A percentile compares a stretch with the other conserved stretches of the same genome.
Conservation (phyloP, 2,329 filamentous ascomycete genomes). For the Colletotrichum graminicola region DNA sequence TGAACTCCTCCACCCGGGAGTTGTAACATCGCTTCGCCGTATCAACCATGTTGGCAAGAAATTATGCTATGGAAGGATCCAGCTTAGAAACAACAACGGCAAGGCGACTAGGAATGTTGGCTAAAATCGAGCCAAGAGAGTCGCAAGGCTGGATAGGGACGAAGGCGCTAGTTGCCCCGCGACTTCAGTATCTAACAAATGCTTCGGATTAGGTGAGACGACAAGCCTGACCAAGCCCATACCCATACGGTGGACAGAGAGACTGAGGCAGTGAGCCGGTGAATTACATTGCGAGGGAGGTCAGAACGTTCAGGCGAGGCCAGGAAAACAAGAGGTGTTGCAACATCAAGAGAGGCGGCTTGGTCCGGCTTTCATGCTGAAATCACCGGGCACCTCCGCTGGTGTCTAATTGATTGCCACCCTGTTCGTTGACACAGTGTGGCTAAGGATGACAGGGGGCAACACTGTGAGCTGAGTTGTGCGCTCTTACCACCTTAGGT, state of each 20-base stretch:
- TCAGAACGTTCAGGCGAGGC: background rate
- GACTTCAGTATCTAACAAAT: constrained; percentile 1
- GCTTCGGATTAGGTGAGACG: constrained; percentile 31
- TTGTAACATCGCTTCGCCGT: constrained; percentile 62
- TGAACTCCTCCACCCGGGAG: constrained; percentile 67
- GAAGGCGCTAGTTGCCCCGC: background rate
- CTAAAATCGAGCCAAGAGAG: background rate
- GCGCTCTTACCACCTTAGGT: constrained; percentile 9
- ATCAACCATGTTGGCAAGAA: constrained; percentile 1
- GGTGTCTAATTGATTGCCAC: constrained; percentile 30
- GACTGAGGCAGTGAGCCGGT: background rate
- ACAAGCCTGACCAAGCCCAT: background rate
- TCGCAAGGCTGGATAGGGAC: background rate
- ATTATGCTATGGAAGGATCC: background rate
- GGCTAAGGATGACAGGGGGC: background rate
- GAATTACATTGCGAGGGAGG: constrained; percentile 4
- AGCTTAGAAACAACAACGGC: background rate
- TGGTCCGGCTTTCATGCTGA: constrained; percentile 27
- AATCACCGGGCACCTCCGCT: constrained; percentile 38
- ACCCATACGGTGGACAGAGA: background rate
- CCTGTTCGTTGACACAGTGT: constrained; percentile 20
- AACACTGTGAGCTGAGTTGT: constrained; percentile 1
- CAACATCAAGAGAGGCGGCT: constrained; percentile 27
- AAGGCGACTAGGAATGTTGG: background rate
- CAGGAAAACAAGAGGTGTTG: constrained; percentile 7